A percentile compares a stretch with the other conserved stretches of the same genome.
phyloP scores from a whole-genome alignment of 108 stramenopile genomes.

The Craspedostauros australis region DNA sequence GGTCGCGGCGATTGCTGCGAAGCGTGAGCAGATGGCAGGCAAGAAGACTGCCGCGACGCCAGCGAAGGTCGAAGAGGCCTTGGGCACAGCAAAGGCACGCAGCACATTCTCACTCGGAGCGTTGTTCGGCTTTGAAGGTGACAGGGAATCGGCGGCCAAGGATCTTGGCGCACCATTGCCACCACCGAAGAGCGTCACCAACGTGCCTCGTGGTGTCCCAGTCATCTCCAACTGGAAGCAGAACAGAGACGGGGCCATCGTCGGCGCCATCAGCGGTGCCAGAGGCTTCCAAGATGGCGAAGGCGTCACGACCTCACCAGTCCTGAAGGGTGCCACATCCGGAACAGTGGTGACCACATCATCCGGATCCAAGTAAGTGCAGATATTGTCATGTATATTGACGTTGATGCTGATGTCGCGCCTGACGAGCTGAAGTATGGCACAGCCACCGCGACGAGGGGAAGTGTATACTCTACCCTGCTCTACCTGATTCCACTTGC shows the following conservation, averaged over 20 bases:
- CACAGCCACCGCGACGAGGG: too few relatives aligned
- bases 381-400: too few relatives aligned
- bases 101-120: slow-evolving; percentile 16
- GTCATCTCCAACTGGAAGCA: slow-evolving; percentile 60
- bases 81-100: slow-evolving; percentile 1
- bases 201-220: slow-evolving; percentile 63
- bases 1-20: neutral
- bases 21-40: neutral
- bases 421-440: too few relatives aligned
- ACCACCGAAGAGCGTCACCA: neutral
- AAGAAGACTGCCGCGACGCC: neutral
- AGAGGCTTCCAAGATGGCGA: slow-evolving; percentile 63
- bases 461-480: too few relatives aligned
- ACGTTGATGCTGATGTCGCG: too few relatives aligned
- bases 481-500: too few relatives aligned
- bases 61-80: slow-evolving; percentile 5
- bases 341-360: slow-evolving; percentile 62
- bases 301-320: slow-evolving; percentile 53
- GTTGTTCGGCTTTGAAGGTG: slow-evolving; percentile 15
- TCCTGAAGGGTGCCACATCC: slow-evolving; percentile 28
- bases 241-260: slow-evolving; percentile 52
- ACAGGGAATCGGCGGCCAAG: neutral
- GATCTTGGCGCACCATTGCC: neutral
- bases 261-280: slow-evolving; percentile 63
- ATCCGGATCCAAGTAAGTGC: slow-evolving; percentile 45